Percentiles rank a stretch among this genome's conserved stretches.
Evolutionary conservation across 2,329 filamentous ascomycete genomes (phyloP).

Genomic region (Dactylellina cionopaga): DNA sequence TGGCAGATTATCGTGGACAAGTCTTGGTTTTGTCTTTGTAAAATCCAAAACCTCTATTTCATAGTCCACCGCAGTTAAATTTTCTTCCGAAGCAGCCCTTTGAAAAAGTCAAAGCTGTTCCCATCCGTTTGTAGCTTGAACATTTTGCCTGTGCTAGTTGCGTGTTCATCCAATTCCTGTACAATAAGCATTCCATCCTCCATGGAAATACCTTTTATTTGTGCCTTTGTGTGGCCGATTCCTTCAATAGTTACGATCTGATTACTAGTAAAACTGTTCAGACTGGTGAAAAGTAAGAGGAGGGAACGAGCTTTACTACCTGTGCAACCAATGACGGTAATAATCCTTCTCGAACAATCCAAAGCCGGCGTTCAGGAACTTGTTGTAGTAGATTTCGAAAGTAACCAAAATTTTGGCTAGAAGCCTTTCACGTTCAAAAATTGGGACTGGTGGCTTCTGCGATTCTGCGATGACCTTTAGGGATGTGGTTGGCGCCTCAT

Average conservation of each 20-base stretch:
- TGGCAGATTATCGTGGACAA: background rate
- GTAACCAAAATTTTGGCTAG: slow-evolving; percentile 81
- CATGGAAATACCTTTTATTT: slow-evolving; percentile 85
- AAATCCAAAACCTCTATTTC: background rate
- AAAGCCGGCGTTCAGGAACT: slow-evolving; percentile 81
- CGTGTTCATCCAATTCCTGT: slow-evolving; percentile 80
- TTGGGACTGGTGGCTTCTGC: slow-evolving; percentile 63
- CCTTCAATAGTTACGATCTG: slow-evolving; percentile 79
- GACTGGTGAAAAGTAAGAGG: no score
- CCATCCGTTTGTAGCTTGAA: slow-evolving; percentile 93
- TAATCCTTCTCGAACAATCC: slow-evolving; percentile 77
- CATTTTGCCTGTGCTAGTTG: slow-evolving; percentile 77
- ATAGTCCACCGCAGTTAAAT: slow-evolving; percentile 62
- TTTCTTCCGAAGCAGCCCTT: slow-evolving; percentile 84
- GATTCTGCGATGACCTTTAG: slow-evolving; percentile 69
- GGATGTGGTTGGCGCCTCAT: slow-evolving; percentile 85
- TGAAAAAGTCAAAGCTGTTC: slow-evolving; percentile 98
- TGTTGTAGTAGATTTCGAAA: slow-evolving; percentile 79
- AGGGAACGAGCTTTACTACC: no score
- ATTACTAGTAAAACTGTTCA: slow-evolving; percentile 61
- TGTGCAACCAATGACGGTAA: slow-evolving; percentile 87
- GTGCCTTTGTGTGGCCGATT: slow-evolving; percentile 77
- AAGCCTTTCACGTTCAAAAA: slow-evolving; percentile 79
- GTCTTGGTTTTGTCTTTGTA: background rate
- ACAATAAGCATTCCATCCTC: slow-evolving; percentile 89